phyloP scores from a whole-genome alignment of 2,329 filamentous ascomycete species.

The Fusarium brevicatenulatum region DNA sequence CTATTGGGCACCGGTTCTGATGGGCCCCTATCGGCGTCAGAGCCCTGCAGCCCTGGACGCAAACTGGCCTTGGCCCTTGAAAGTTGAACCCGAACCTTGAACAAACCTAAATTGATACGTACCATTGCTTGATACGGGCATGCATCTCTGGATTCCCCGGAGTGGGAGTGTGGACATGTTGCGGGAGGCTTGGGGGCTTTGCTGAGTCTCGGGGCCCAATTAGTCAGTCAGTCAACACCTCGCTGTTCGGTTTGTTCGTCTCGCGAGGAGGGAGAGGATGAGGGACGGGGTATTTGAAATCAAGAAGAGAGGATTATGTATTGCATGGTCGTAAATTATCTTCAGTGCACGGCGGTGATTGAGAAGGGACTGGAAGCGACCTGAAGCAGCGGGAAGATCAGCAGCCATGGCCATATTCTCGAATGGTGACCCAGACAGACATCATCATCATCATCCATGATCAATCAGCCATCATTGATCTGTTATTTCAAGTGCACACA shows the following conservation, averaged over 20 bases:
- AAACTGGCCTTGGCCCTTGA: constrained; percentile 28
- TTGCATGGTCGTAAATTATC: neutral
- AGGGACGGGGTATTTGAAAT: constrained; percentile 30
- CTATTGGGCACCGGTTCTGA: constrained; percentile 27
- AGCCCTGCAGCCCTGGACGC: constrained; percentile 25
- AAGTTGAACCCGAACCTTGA: neutral
- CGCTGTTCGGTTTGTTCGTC: constrained; percentile 14
- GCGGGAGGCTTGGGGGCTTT: constrained; percentile 23
- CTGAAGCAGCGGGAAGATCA: constrained; percentile 29
- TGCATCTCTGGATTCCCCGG: constrained; percentile 12
- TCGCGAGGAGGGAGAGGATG: constrained; percentile 1
- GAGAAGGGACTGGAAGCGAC: constrained; percentile 27
- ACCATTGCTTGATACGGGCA: constrained; percentile 2
- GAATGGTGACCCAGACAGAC: constrained; percentile 7
- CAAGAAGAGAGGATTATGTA: neutral
- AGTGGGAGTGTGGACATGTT: constrained; percentile 26
- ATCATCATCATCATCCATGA: constrained; percentile 34
- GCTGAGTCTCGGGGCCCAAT: constrained; percentile 6
- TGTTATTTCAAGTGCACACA: neutral
- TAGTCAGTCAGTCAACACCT: neutral
- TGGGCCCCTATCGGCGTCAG: constrained; percentile 28
- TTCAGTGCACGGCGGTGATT: neutral
- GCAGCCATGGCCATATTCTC: constrained; percentile 19
- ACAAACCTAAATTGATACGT: constrained; percentile 21
- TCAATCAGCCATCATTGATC: constrained; percentile 29